Conservation (phyloP, 768 basidiomycete species). For the Hypholoma sublateritium region DNA sequence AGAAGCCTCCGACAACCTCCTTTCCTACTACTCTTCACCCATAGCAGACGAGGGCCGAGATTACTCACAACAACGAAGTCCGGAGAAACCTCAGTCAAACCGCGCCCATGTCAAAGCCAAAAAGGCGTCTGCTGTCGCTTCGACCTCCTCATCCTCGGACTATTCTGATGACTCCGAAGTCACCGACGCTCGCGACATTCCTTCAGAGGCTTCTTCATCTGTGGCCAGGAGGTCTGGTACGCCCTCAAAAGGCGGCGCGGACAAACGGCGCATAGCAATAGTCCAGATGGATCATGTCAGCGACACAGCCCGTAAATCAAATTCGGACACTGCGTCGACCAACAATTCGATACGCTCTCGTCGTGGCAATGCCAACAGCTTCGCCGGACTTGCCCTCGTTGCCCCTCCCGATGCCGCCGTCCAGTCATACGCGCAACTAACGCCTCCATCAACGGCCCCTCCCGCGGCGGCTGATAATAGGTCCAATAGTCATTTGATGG, state of each 20-base stretch:
- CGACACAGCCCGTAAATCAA: conserved; percentile 25
- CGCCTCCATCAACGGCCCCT: conserved; percentile 53
- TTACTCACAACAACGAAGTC: conserved; percentile 20
- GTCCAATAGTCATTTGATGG: conserved; percentile 19
- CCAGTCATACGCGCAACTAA: conserved; percentile 49
- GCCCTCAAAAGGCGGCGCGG: conserved; percentile 59
- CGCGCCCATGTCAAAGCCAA: conserved; percentile 25
- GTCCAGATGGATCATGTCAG: conserved; percentile 53
- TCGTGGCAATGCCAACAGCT: conserved; percentile 37
- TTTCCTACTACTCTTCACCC: conserved; percentile 50
- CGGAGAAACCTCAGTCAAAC: conserved; percentile 18
- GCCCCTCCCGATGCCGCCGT: conserved; percentile 71
- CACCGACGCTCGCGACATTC: conserved; percentile 25
- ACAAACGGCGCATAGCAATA: conserved; percentile 67
- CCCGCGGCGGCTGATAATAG: conserved; percentile 22
- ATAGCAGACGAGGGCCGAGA: conserved; percentile 37
- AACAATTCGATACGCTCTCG: conserved; percentile 35
- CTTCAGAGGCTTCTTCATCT: conserved; percentile 26
- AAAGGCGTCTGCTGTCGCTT: conserved; percentile 27
- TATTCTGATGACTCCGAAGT: conserved; percentile 48
- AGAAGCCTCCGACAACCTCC: conserved; percentile 22
- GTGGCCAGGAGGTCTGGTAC: conserved; percentile 45
- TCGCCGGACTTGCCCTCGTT: conserved; percentile 62
- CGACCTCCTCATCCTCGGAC: conserved; percentile 46
- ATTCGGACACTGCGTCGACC: conserved; percentile 26